A percentile compares a stretch with the other conserved stretches of the same genome.
Evolutionary conservation across 2,329 filamentous ascomycete genomes (phyloP).

Genomic region (Aspergillus piperis): DNA sequence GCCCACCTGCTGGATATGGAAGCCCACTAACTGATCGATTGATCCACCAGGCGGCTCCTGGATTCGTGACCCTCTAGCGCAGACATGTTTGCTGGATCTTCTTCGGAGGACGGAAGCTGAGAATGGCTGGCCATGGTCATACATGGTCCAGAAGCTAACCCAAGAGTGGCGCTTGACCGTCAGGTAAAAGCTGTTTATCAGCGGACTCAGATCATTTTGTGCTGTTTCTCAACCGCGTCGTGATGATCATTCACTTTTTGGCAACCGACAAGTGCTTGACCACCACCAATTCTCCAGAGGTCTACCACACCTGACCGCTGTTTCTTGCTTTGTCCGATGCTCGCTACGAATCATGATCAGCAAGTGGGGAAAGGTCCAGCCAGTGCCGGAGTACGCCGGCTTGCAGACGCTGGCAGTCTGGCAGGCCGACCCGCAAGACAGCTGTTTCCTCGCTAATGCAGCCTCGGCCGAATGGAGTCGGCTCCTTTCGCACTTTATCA

Average conservation of each 20-base stretch:
- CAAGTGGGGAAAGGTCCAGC: not conserved
- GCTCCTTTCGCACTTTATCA: not conserved
- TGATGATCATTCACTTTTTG: not conserved
- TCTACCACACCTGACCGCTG: not conserved
- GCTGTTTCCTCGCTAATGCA: not conserved
- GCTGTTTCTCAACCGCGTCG: not conserved
- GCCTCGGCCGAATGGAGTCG: not conserved
- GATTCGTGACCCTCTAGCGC: constrained; percentile 33
- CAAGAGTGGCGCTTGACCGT: constrained; percentile 19
- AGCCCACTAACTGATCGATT: not conserved
- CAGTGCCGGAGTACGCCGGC: not conserved
- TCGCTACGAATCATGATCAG: not conserved
- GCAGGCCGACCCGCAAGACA: not conserved
- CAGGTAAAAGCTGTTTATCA: not conserved
- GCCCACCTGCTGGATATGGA: not conserved
- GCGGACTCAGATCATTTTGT: not conserved
- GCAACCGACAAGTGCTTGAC: not conserved
- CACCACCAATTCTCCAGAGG: not conserved
- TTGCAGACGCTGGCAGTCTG: not conserved
- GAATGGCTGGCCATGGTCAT: constrained; percentile 27
- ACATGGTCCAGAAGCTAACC: constrained; percentile 21
- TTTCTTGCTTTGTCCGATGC: not conserved
- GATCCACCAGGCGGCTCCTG: constrained; percentile 28
- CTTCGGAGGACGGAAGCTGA: constrained; percentile 26
- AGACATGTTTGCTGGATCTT: constrained; percentile 24